Base-by-base conservation (phyloP, 2,329 filamentous ascomycete species). In the Drechslerella dactyloides region DNA sequence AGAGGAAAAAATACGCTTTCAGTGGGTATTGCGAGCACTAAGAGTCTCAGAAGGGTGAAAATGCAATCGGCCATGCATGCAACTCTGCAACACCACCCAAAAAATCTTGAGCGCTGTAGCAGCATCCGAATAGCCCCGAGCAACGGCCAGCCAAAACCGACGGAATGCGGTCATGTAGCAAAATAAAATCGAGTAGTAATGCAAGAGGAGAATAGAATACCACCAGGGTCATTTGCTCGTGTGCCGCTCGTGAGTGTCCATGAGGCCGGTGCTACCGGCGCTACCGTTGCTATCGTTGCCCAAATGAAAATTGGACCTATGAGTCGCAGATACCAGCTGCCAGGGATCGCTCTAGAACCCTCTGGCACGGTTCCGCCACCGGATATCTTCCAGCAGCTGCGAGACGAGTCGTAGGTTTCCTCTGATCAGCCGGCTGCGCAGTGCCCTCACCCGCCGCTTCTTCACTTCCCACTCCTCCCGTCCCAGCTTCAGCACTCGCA, bases 381-480 rank as follows among this genome's bases (percentile, higher is more conserved):
- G 60, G 24, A 72, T 61, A 24, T 72, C 60, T 37, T 72, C 68
- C 17, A 72, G 46, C 17, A 65, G 33, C 35, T 59, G 37, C 11
- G 50, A 60, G 0, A 72, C 68, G 2, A 52, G 30, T 13, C 55
- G 50, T 42, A 72, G 27, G 35, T 72, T 72, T 21, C 33, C 19
- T 24, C 68, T 55, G 37, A 72, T 72, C 55, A 72, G 42, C 21
- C 68, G 27, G 24, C 48, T 53, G 10, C 68, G 59, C 23, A 65
- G n/a, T 19, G 60, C 55, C 24, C 68, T 54, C 5, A 72, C 68
- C 2, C 52, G 52, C 15, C 68, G 19, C 56, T 72, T 72, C 42
- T 56, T 65, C 6, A 86, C 75, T 90, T 86, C 75, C 90, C 91
- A 82, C 89, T 90, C 77, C 88, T 85, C 79, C 92, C 88, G 0